Base-by-base conservation (phyloP, 768 basidiomycete species). In the Mycena alexandri region DNA sequence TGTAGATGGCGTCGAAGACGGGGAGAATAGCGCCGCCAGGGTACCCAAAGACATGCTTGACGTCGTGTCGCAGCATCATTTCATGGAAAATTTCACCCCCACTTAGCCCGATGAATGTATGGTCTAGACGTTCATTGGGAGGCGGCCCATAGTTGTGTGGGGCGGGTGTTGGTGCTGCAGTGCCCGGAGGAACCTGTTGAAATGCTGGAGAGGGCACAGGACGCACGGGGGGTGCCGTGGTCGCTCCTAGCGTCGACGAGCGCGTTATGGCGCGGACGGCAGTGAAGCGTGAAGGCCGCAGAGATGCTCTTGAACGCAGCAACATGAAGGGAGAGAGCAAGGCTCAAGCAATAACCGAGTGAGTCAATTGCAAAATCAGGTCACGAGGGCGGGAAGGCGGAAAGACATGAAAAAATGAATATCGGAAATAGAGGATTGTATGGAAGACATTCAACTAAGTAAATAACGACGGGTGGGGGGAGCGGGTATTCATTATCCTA, bases 1-100 rank as follows among this genome's bases (percentile, higher is more conserved):
- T 92, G 86, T 98, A 93, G 80, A 99, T 99, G 77, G 98, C 98
- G 78, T 99, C 97, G 80, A 98, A 99, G n/a, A 99, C 98, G 68
- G 97, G 98, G 41, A 99, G 89, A 79, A 99, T 98, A 46, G 97
- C 98, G 64, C 97, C 97, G 48, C 96, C 96, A 10, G 97, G 97
- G 80, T 99, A 99, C 42, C 97, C 97, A 74, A 99, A 99, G 51
- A 99, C 87, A 75, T 98, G 94, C 79, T 96, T 98, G 73, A 99
- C 96, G 64, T 86, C 89, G 76, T 99, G 98, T 51, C 97, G 87
- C 68, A 96, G 90, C 94, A 99, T 97, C 97, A 99, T 99, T 81
- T 99, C 97, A 79, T 99, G 96, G 83, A 99, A 98, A 76, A 99
- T 98, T 79, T 98, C 88, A 29, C 97, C 97, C 14, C 97, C 97